A percentile compares a stretch with the other conserved stretches of the same genome.
phyloP scores from a whole-genome alignment of 192 early-diverging fungal genomes.

The Coemansia sp. region DNA sequence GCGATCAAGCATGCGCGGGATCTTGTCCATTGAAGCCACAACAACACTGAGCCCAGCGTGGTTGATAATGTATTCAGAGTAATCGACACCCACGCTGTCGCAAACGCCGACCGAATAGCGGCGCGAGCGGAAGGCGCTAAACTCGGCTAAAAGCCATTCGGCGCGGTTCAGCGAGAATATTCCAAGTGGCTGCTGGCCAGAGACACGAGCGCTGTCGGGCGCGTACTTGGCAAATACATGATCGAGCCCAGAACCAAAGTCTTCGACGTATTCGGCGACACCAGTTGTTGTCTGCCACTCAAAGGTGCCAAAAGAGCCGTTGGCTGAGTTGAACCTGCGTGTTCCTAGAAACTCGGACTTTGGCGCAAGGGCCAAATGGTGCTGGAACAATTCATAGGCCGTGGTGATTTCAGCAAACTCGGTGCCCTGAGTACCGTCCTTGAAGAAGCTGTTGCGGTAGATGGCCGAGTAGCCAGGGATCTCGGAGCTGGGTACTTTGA shows the following conservation, averaged over 20 bases:
- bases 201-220: neutral
- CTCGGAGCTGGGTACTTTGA: slow-evolving; percentile 35
- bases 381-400: slow-evolving; percentile 26
- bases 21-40: slow-evolving; percentile 68
- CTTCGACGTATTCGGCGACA: slow-evolving; percentile 61
- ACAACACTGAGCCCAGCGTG: slow-evolving; percentile 68
- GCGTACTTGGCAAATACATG: slow-evolving; percentile 59
- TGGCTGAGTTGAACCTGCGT: slow-evolving; percentile 7
- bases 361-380: slow-evolving; percentile 32
- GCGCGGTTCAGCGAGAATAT: slow-evolving; percentile 69
- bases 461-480: slow-evolving; percentile 25
- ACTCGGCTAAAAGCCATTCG: slow-evolving; percentile 69
- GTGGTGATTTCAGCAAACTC: slow-evolving; percentile 24
- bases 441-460: slow-evolving; percentile 2
- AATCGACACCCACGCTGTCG: slow-evolving; percentile 71
- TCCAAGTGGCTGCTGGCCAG: slow-evolving; percentile 54
- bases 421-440: slow-evolving; percentile 25
- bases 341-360: slow-evolving; percentile 38
- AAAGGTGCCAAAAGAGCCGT: slow-evolving; percentile 17
- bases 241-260: slow-evolving; percentile 61
- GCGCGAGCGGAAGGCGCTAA: slow-evolving; percentile 59
- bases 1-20: slow-evolving; percentile 59
- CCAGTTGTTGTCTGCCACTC: slow-evolving; percentile 60
- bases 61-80: slow-evolving; percentile 73
- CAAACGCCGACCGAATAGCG: slow-evolving; percentile 70